phyloP scores from a whole-genome alignment of 2,329 filamentous ascomycete genomes.

The Colletotrichum sp. region DNA sequence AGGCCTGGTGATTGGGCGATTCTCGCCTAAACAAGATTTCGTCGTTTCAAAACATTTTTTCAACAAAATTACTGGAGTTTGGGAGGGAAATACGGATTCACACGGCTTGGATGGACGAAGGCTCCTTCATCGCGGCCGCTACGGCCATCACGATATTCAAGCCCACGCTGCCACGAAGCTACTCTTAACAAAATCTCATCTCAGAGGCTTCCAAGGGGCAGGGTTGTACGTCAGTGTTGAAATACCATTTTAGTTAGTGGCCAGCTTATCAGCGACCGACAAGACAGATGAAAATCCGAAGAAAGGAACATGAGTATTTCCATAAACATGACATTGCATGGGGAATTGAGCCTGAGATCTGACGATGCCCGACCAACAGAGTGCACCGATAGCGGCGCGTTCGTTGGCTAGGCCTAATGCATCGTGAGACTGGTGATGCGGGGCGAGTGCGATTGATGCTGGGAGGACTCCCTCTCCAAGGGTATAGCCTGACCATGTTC shows the following conservation, averaged over 20 bases:
- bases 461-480: background rate
- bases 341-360: background rate
- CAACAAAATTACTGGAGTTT: slow-evolving; percentile 7
- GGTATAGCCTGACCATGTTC: background rate
- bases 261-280: slow-evolving; percentile 7
- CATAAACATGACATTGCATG: background rate
- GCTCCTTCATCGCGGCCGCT: background rate
- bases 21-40: background rate
- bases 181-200: background rate
- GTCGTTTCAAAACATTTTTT: background rate
- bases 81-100: background rate
- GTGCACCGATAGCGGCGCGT: background rate
- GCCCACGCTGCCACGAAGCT: slow-evolving; percentile 4
- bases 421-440: background rate
- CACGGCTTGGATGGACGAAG: slow-evolving; percentile 1
- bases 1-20: background rate
- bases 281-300: slow-evolving; percentile 1
- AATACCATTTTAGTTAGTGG: slow-evolving; percentile 15
- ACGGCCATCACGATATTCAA: background rate
- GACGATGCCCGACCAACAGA: background rate
- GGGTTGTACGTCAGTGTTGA: slow-evolving; percentile 14
- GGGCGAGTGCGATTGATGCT: background rate
- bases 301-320: background rate
- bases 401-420: background rate
- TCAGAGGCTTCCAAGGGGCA: background rate